Conservation (phyloP, 2,329 filamentous ascomycete genomes). For the Grosmannia clavigera region DNA sequence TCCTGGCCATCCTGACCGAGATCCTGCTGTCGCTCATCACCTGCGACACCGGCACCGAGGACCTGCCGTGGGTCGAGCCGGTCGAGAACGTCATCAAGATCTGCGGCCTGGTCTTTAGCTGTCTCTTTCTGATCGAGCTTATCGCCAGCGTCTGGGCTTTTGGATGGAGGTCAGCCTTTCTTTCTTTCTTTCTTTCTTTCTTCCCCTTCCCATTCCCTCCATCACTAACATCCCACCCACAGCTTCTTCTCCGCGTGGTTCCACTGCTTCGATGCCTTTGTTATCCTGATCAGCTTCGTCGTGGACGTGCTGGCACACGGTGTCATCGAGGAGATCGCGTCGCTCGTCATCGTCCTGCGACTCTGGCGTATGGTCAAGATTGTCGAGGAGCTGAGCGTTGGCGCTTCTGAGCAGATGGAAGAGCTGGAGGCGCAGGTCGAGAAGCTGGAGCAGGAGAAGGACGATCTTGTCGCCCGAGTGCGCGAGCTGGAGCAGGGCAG, state of each 20-base stretch:
- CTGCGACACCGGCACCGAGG: constrained; percentile 29
- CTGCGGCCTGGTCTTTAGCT: constrained; percentile 46
- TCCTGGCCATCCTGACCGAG: constrained; percentile 30
- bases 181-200: not conserved
- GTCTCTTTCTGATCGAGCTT: constrained; percentile 53
- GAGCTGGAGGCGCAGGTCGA: constrained; percentile 39
- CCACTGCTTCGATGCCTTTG: constrained; percentile 49
- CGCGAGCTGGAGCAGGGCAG: not conserved
- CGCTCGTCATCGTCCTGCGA: constrained; percentile 53
- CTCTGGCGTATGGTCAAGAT: constrained; percentile 61
- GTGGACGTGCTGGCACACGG: constrained; percentile 50
- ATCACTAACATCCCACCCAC: not conserved
- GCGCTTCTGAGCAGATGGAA: constrained; percentile 50
- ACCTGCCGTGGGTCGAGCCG: constrained; percentile 28
- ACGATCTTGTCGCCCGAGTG: constrained; percentile 17
- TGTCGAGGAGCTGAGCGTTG: constrained; percentile 53
- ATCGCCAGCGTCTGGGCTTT: constrained; percentile 43
- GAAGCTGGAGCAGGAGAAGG: constrained; percentile 36
- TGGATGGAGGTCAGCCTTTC: constrained; percentile 25
- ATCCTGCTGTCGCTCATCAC: constrained; percentile 36
- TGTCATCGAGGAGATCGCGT: constrained; percentile 49
- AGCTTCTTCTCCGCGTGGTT: constrained; percentile 48
- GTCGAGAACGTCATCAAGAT: constrained; percentile 30
- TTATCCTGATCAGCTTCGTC: constrained; percentile 50
- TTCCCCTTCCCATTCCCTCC: not conserved